Evolutionary conservation across 2,329 filamentous ascomycete genomes (phyloP).

Genomic region (Fragosphaeria purpurea): DNA sequence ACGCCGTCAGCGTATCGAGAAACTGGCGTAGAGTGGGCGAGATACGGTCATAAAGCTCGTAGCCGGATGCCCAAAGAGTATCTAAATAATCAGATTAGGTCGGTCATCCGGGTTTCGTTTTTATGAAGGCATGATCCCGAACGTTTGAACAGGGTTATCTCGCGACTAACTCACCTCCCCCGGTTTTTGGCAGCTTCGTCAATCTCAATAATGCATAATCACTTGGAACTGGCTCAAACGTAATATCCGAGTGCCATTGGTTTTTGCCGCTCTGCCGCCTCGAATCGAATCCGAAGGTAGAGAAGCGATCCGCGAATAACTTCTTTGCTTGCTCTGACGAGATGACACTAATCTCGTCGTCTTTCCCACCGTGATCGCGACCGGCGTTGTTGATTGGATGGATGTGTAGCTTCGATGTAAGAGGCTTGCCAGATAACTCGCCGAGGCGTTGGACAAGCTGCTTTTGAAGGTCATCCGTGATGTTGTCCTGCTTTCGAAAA

Average conservation of each 20-base stretch:
- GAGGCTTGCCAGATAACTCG: slow-evolving; percentile 23
- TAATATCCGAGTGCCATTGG: slow-evolving; percentile 39
- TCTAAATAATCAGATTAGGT: slow-evolving; percentile 20
- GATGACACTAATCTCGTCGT: slow-evolving; percentile 38
- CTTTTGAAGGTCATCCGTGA: slow-evolving; percentile 8
- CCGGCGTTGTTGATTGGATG: slow-evolving; percentile 29
- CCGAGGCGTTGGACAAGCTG: slow-evolving; percentile 12
- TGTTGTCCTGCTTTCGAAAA: slow-evolving; percentile 34
- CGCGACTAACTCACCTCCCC: slow-evolving; percentile 17
- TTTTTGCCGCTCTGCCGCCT: slow-evolving; percentile 7
- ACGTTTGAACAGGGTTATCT: no score
- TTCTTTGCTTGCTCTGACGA: slow-evolving; percentile 26
- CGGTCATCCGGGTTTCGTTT: no score
- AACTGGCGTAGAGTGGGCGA: slow-evolving; percentile 38
- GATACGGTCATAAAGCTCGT: slow-evolving; percentile 56
- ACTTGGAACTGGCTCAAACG: slow-evolving; percentile 35
- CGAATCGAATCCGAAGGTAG: background rate
- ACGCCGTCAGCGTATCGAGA: slow-evolving; percentile 48
- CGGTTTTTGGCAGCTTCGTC: slow-evolving; percentile 29
- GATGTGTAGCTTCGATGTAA: slow-evolving; percentile 40
- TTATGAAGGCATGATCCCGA: no score
- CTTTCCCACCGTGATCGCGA: slow-evolving; percentile 3
- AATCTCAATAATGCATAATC: slow-evolving; percentile 36
- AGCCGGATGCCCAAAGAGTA: slow-evolving; percentile 58
- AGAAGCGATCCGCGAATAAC: slow-evolving; percentile 6